These are phyloP conservation scores for Albugo candida DNA, from an alignment of 352 stramenopile species.

Conservation along the genomic window DNA sequence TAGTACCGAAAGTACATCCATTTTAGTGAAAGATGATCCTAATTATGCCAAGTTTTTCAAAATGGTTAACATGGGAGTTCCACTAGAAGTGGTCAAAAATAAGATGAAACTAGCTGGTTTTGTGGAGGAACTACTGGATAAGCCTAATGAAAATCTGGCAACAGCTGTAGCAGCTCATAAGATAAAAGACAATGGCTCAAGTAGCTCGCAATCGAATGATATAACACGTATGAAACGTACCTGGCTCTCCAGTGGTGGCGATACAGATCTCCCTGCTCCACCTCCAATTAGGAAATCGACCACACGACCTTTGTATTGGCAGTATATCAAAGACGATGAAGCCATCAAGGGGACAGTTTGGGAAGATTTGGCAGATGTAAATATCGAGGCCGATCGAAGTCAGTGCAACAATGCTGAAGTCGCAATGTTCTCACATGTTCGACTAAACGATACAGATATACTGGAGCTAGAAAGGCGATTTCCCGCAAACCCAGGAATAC, in stretches of 20 bases:
- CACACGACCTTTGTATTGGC: constrained; percentile 56
- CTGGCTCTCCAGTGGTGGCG: background rate
- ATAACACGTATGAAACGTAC: background rate
- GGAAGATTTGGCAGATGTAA: constrained; percentile 17
- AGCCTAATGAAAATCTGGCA: constrained; percentile 22
- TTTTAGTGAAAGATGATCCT: constrained; percentile 41
- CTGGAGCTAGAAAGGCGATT: no score
- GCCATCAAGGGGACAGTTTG: constrained; percentile 52
- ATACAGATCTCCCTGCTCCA: background rate
- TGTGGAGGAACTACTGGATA: constrained; percentile 32
- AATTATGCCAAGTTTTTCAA: constrained; percentile 62
- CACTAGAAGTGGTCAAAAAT: constrained; percentile 31
- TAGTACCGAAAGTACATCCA: background rate
- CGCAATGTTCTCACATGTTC: no score
- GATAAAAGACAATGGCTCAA: constrained; percentile 2
- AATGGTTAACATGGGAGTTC: constrained; percentile 34
- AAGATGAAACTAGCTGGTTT: constrained; percentile 52
- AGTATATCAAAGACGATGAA: constrained; percentile 30
- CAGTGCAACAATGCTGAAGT: constrained; percentile 27
- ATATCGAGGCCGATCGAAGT: constrained; percentile 26
- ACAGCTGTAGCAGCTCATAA: constrained; percentile 2
- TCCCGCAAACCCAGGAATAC: no score
- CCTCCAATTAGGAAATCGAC: constrained; percentile 25
- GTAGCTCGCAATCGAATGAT: background rate
- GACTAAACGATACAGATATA: no score